Percentiles rank a stretch among this genome's conserved stretches.
Evolutionary conservation across 345 rosid species (phyloP).

Genomic region (Acer saccharum): DNA sequence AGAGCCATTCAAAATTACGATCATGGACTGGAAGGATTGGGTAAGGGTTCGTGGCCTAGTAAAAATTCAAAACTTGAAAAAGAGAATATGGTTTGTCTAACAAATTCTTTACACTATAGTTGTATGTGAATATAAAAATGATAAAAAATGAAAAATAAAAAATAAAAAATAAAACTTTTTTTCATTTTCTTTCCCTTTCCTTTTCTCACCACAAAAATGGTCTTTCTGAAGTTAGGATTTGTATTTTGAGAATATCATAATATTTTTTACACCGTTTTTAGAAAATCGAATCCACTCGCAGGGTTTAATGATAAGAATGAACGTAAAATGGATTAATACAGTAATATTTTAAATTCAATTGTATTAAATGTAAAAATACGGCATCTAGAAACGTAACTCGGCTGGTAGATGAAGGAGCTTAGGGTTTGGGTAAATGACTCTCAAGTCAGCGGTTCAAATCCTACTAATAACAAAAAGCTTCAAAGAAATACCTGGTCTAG

Average conservation of each 20-base stretch:
- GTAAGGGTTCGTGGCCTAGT: not conserved
- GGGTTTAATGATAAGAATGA: not conserved
- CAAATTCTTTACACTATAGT: too few relatives aligned
- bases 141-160: not conserved
- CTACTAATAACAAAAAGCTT: too few relatives aligned
- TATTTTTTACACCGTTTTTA: not conserved
- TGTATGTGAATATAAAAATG: not conserved
- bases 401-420: too few relatives aligned
- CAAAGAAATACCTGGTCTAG: too few relatives aligned
- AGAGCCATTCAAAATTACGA: not conserved
- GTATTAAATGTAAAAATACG: too few relatives aligned
- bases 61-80: not conserved
- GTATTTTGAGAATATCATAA: not conserved
- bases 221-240: not conserved
- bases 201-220: not conserved
- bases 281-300: too few relatives aligned
- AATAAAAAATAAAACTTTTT: not conserved
- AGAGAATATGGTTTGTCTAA: too few relatives aligned
- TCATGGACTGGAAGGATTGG: not conserved
- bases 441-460: too few relatives aligned
- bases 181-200: not conserved
- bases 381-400: fast-evolving
- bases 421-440: too few relatives aligned
- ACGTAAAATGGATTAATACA: too few relatives aligned
- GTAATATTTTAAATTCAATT: too few relatives aligned